Base-by-base conservation (phyloP, 2,329 filamentous ascomycete genomes). In the Talaromyces verruculosus region DNA sequence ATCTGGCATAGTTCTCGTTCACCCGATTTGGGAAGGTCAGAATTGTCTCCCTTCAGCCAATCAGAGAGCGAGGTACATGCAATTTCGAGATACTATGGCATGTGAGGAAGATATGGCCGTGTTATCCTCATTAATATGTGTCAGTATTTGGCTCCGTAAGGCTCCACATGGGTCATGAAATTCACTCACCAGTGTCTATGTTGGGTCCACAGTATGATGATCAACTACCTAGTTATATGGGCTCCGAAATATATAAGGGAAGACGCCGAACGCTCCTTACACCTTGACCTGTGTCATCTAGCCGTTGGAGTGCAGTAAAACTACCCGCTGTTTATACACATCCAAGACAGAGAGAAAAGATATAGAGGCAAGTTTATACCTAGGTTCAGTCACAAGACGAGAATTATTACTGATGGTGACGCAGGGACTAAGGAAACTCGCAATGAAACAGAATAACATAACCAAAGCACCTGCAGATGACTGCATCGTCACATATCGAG, bases 401-500 rank as follows among this genome's bases (percentile, higher is more conserved):
- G 39, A 41, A n/a, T 17, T n/a, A 41, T n/a, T 41, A n/a, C 39
- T 41, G 5, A 41, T 4, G 17, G 17, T 17, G 17, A n/a, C 15
- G 15, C 17, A 41, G 17, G 17, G 1, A 5, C 39, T n/a, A 41
- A 33, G 7, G 28, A 2, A 33, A 33, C n/a, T n/a, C 11, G 17
- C 30, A 19, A 55, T 55, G 51, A 55, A 55, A 19, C 28, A 55
- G 17, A 55, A 35, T 6, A 25, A 28, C 30, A 55, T 43, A 41
- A 22, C 15, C 15, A n/a, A 28, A 39, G 2, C n/a, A 45, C 10
- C 57, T 22, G 43, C n/a, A 67, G 10, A 68, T 68, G 72, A 80
- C 67, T 76, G 70, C 7, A 71, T 82, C 7, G 58, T 78, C 57
- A 78, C 75, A 5, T 74, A 79, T 51, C 71, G 81, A 45, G 75